Conservation (phyloP, 495 filamentous ascomycete genomes). For the Aspergillus coremiiformis region DNA sequence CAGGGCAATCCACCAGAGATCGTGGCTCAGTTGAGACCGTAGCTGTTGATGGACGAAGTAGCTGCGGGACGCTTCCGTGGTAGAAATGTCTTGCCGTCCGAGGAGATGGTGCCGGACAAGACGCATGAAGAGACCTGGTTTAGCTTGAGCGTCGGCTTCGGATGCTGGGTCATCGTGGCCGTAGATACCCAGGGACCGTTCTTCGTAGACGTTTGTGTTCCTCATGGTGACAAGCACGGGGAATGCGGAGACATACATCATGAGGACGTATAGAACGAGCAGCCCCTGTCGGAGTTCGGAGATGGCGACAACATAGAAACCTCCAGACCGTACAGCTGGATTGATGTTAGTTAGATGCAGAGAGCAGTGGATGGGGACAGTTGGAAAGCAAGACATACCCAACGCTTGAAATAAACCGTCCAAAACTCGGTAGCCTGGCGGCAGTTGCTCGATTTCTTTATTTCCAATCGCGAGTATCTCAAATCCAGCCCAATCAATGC, state of each 20-base stretch:
- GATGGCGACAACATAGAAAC: conserved; percentile 77
- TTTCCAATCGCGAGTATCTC: conserved; percentile 75
- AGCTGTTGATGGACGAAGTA: conserved; percentile 60
- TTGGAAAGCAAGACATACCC: conserved; percentile 10
- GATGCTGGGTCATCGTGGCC: conserved; percentile 30
- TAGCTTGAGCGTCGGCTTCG: conserved; percentile 8
- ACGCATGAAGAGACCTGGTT: conserved; percentile 18
- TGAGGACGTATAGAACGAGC: conserved; percentile 77
- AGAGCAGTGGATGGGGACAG: no score
- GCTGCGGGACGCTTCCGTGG: conserved; percentile 31
- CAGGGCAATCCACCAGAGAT: conserved; percentile 77
- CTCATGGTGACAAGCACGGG: conserved; percentile 53
- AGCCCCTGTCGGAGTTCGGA: conserved; percentile 61
- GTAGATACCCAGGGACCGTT: conserved; percentile 63
- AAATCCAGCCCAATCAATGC: conserved; percentile 74
- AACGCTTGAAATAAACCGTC: conserved; percentile 81
- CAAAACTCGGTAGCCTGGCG: conserved; percentile 53
- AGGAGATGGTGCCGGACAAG: conserved; percentile 21
- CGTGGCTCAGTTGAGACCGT: conserved; percentile 73
- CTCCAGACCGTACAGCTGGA: conserved; percentile 66
- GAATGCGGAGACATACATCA: conserved; percentile 76
- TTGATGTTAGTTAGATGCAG: conserved; percentile 11
- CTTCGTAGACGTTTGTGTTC: conserved; percentile 72
- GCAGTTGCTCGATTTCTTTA: conserved; percentile 48
- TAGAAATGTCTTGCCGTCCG: conserved; percentile 21